phyloP scores from a whole-genome alignment of 2,329 filamentous ascomycete genomes.

The Teratosphaeria destructans region DNA sequence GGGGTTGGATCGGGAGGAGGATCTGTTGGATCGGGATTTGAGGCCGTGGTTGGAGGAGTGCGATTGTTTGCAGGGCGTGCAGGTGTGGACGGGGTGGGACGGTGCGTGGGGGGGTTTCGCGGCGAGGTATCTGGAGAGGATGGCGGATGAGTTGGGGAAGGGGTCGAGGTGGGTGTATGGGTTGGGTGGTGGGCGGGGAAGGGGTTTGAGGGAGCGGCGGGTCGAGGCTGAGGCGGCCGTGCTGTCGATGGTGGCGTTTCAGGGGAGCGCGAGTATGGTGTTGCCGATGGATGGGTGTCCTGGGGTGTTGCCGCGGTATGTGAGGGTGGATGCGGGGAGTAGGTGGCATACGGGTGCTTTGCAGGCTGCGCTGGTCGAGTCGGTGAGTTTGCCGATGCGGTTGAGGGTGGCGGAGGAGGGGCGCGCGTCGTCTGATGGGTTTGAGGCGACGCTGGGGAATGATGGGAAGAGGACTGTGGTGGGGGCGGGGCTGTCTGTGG shows the following conservation, averaged over 20 bases:
- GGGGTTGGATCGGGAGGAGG: conserved; percentile 53
- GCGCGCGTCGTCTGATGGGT: conserved; percentile 47
- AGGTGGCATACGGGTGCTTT: conserved; percentile 74
- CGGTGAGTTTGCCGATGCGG: conserved; percentile 64
- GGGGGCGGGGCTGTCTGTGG: conserved; percentile 58
- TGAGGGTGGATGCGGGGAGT: conserved; percentile 53
- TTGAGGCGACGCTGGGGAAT: conserved; percentile 59
- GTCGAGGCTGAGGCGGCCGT: conserved; percentile 58
- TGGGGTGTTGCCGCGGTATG: conserved; percentile 42
- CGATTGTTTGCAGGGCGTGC: conserved; percentile 81
- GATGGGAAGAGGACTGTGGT: conserved; percentile 73
- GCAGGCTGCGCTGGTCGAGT: conserved; percentile 67
- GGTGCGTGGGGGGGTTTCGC: conserved; percentile 42
- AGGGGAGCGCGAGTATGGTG: conserved; percentile 63
- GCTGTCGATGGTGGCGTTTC: conserved; percentile 57
- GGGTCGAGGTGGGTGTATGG: conserved; percentile 80
- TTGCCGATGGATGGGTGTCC: conserved; percentile 62
- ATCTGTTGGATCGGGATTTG: conserved; percentile 82
- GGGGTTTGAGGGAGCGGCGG: conserved; percentile 33
- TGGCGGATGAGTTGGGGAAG: conserved; percentile 88
- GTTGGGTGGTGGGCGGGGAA: conserved; percentile 43
- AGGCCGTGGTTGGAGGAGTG: conserved; percentile 85
- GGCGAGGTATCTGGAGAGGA: conserved; percentile 44
- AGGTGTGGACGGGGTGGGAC: conserved; percentile 47
- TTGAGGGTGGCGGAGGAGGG: conserved; percentile 40